Evolutionary conservation across 2,329 filamentous ascomycete species (phyloP).

Genomic region (Penicillium psychrosexuale): DNA sequence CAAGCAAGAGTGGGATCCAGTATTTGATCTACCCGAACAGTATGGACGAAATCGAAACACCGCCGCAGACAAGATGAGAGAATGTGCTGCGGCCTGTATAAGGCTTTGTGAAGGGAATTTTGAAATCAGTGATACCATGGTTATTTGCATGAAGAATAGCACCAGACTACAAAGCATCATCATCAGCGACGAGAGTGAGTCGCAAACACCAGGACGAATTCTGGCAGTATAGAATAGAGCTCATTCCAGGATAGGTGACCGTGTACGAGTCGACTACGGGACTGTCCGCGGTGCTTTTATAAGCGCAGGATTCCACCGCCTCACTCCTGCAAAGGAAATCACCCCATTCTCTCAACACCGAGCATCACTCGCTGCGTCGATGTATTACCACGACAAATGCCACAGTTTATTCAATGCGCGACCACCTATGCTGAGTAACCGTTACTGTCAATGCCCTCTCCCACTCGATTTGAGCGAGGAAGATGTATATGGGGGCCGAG

Average conservation of each 20-base stretch:
- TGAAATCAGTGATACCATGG: not conserved
- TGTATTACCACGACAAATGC: not conserved
- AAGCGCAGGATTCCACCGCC: not conserved
- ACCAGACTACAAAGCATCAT: not conserved
- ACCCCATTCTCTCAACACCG: not conserved
- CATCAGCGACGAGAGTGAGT: not conserved
- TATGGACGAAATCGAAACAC: not conserved
- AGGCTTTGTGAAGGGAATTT: not conserved
- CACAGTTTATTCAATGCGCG: not conserved
- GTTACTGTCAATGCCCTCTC: not conserved
- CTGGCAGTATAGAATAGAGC: not conserved
- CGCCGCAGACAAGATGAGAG: not conserved
- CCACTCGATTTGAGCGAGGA: not conserved
- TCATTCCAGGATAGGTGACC: not conserved
- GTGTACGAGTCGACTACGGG: not conserved
- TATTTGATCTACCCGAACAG: not conserved
- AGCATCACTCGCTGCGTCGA: not conserved
- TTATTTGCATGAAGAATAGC: slow-evolving; percentile 4
- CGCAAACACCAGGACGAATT: not conserved
- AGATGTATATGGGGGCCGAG: not conserved
- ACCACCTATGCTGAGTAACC: not conserved
- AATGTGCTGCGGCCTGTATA: not conserved
- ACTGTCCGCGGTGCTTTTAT: not conserved
- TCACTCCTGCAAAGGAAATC: not conserved
- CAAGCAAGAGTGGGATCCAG: slow-evolving; percentile 1